Base-by-base conservation (phyloP, 23 red algal species). In the Gracilaria gracilis region DNA sequence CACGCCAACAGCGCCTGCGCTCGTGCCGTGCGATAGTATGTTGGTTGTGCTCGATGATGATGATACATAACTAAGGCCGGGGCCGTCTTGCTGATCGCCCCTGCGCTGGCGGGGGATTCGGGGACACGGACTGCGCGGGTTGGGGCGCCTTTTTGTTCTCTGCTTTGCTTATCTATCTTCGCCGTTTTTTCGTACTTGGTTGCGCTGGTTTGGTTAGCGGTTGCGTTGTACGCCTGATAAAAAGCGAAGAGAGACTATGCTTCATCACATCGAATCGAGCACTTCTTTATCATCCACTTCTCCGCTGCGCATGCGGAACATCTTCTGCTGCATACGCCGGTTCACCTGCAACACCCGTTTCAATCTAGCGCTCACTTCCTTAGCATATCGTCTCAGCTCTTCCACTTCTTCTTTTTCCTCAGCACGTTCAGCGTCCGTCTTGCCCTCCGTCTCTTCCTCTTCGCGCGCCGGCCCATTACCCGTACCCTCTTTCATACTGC, bases 11-110 rank as follows among this genome's bases (percentile, higher is more conserved):
- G 9, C 31, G 0, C 23, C 32, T 32, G 64, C 31, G 31, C 12
- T 32, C 9, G 64, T 19, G 31, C 9, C 64, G 31, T 20, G 33
- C 32, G 8, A 69, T 32, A 24, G 29, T 34, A 9, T 8, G 64
- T 13, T 34, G 64, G 14, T 69, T 14, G 32, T 69, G 29, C 31
- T 40, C 72, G 72, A 77, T 4, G 38, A 49, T 77, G 72, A 77
- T 25, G 72, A 77, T 77, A 77, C 72, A 77, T 77, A 77, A 77
- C 72, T 27, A 77, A 77, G 14, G 72, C 72, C 72, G 72, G 72
- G 72, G 72, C 72, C 72, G 72, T 51, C 40, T 50, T 51, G 38
- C 46, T 4, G 2, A 13, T 77, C 9, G 72, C 40, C 25, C 28
- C 39, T 19, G 32, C 31, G 33, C 32, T 20, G 64, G 29, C 32